phyloP scores from a whole-genome alignment of 352 stramenopile genomes.

The Phytophthora capsici region DNA sequence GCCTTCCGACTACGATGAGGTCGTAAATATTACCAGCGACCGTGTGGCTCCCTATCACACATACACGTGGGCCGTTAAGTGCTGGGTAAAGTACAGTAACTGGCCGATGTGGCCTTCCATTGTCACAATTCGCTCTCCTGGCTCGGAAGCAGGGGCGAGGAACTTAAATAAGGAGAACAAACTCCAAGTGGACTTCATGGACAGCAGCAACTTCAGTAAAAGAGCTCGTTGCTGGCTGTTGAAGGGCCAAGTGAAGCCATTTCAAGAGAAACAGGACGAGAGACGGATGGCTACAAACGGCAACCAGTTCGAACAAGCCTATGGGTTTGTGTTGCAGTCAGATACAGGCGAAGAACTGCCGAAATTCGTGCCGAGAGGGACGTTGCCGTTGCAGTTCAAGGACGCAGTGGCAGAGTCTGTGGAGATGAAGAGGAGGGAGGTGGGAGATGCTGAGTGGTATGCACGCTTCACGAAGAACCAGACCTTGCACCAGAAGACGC shows the following conservation, averaged over 20 bases:
- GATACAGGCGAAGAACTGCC: constrained; percentile 17
- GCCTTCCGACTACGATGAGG: constrained; percentile 56
- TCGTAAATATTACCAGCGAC: constrained; percentile 51
- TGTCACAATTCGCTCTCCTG: constrained; percentile 60
- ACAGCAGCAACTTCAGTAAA: constrained; percentile 40
- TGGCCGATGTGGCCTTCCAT: constrained; percentile 71
- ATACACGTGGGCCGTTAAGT: constrained; percentile 18
- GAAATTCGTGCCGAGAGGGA: constrained; percentile 22
- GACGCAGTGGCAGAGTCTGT: constrained; percentile 4
- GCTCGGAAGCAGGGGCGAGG: constrained; percentile 32
- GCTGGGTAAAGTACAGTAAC: constrained; percentile 52
- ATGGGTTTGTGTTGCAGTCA: constrained; percentile 20
- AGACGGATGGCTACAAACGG: constrained; percentile 24
- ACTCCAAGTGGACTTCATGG: constrained; percentile 60
- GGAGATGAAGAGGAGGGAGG: constrained; percentile 6
- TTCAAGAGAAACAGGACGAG: constrained; percentile 23
- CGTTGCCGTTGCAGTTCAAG: constrained; percentile 21
- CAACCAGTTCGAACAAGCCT: constrained; percentile 30
- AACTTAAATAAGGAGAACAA: constrained; percentile 41
- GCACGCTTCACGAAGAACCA: constrained; percentile 26
- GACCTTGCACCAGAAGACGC: constrained; percentile 17
- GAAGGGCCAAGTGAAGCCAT: constrained; percentile 27
- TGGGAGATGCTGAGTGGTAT: constrained; percentile 29
- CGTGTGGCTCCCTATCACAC: constrained; percentile 65
- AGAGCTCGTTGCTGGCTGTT: constrained; percentile 34